phyloP scores from a whole-genome alignment of 2,329 filamentous ascomycete species.

The Ceratocystis papillata region DNA sequence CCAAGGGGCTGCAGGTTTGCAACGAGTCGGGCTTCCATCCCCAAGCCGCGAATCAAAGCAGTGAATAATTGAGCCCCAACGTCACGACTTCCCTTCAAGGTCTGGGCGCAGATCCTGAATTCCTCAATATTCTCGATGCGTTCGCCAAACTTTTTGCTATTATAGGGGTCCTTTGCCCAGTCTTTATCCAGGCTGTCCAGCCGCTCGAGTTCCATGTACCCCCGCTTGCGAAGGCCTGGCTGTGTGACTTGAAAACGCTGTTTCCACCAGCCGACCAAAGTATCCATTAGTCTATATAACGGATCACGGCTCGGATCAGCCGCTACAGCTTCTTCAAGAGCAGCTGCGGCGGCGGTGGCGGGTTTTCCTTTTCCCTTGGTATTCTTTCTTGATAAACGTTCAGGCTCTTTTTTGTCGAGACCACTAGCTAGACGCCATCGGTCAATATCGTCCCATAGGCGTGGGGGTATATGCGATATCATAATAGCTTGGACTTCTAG shows the following conservation, averaged over 20 bases:
- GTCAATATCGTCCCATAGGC: slow-evolving; percentile 60
- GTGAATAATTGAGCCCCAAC: slow-evolving; percentile 84
- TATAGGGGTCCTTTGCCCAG: slow-evolving; percentile 51
- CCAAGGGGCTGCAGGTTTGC: slow-evolving; percentile 76
- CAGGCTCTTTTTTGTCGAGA: slow-evolving; percentile 34
- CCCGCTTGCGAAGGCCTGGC: slow-evolving; percentile 75
- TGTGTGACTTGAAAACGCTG: slow-evolving; percentile 66
- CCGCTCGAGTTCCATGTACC: slow-evolving; percentile 69
- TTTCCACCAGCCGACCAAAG: slow-evolving; percentile 78
- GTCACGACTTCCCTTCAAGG: slow-evolving; percentile 72
- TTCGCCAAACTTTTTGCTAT: slow-evolving; percentile 64
- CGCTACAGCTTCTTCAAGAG: slow-evolving; percentile 56
- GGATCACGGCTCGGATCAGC: slow-evolving; percentile 71
- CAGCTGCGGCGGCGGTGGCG: slow-evolving; percentile 43
- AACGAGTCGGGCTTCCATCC: slow-evolving; percentile 72
- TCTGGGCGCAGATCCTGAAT: slow-evolving; percentile 57
- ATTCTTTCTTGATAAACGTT: slow-evolving; percentile 28
- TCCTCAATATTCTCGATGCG: slow-evolving; percentile 53
- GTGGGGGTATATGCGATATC: slow-evolving; percentile 58
- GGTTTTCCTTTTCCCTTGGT: slow-evolving; percentile 35
- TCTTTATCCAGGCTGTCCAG: slow-evolving; percentile 64
- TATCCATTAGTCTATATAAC: slow-evolving; percentile 61
- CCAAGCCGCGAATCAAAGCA: slow-evolving; percentile 66
- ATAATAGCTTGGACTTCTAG: slow-evolving; percentile 62
- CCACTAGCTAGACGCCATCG: slow-evolving; percentile 62